phyloP scores from a whole-genome alignment of 1,139 yeast genomes.

The Candida labiduridarum region DNA sequence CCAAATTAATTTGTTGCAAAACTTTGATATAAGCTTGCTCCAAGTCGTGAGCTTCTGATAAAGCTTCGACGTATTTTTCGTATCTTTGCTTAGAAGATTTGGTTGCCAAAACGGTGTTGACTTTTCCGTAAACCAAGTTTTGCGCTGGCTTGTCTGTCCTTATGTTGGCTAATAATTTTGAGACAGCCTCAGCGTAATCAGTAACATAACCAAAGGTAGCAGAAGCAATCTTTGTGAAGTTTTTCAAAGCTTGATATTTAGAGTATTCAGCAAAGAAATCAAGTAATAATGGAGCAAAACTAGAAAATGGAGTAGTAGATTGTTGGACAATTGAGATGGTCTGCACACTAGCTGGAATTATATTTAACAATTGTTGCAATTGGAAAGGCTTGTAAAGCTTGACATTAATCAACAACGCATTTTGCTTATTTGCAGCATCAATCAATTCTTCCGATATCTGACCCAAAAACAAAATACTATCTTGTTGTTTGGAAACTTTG shows the following conservation, averaged over 20 bases:
- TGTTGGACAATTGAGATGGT: constrained; percentile 70
- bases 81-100: constrained; percentile 29
- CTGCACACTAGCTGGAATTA: constrained; percentile 58
- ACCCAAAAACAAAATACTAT: constrained; percentile 65
- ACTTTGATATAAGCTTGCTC: constrained; percentile 83
- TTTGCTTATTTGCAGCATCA: constrained; percentile 41
- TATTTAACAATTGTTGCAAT: constrained; percentile 48
- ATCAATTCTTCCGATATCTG: constrained; percentile 49
- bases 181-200: constrained; percentile 47
- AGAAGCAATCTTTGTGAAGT: constrained; percentile 56
- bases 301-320: constrained; percentile 45
- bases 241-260: constrained; percentile 47
- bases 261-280: constrained; percentile 71
- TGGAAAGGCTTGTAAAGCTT: constrained; percentile 76
- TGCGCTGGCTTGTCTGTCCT: constrained; percentile 59
- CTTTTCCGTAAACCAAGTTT: constrained; percentile 61
- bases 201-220: constrained; percentile 58
- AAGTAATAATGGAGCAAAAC: constrained; percentile 64
- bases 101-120: constrained; percentile 31
- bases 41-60: constrained; percentile 49
- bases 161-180: constrained; percentile 56
- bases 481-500: constrained; percentile 37
- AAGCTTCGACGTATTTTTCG: constrained; percentile 33
- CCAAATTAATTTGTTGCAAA: constrained; percentile 61
- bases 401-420: constrained; percentile 56